These are phyloP conservation scores for Leptographium radiaticola DNA, from an alignment of 2,329 filamentous ascomycete genomes.

Conservation along the genomic window DNA sequence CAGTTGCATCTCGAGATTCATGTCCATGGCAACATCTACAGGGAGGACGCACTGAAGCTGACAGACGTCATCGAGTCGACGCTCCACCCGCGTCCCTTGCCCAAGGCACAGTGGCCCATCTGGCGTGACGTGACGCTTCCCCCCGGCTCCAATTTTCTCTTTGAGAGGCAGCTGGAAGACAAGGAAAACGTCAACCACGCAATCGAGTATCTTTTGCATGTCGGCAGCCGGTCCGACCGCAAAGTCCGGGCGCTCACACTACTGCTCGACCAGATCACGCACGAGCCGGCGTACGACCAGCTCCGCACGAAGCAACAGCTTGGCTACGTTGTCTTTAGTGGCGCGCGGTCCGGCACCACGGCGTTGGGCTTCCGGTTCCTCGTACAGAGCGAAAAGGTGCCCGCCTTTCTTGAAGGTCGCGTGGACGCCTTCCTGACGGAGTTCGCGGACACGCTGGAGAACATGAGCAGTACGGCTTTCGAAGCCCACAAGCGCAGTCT, in stretches of 20 bases:
- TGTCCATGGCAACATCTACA: constrained; percentile 85
- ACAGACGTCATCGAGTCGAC: constrained; percentile 71
- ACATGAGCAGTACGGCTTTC: constrained; percentile 75
- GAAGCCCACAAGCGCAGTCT: constrained; percentile 84
- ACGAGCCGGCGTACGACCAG: constrained; percentile 90
- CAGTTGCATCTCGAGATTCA: constrained; percentile 83
- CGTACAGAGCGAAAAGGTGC: constrained; percentile 82
- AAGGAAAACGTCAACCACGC: constrained; percentile 82
- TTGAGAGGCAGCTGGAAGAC: constrained; percentile 68
- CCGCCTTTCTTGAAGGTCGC: constrained; percentile 70
- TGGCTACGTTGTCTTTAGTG: constrained; percentile 90
- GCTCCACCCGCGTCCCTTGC: constrained; percentile 60
- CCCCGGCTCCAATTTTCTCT: constrained; percentile 70
- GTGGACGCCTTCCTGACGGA: constrained; percentile 72
- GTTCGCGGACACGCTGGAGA: constrained; percentile 51
- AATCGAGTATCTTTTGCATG: constrained; percentile 63
- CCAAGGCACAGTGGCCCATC: constrained; percentile 67
- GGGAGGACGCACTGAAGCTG: constrained; percentile 78
- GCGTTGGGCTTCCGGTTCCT: constrained; percentile 79
- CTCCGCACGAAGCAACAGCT: constrained; percentile 94
- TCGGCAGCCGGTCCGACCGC: constrained; percentile 59
- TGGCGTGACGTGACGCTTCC: constrained; percentile 66
- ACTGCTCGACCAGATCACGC: constrained; percentile 76
- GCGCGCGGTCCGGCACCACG: constrained; percentile 56
- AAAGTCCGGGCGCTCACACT: constrained; percentile 60